phyloP scores from a whole-genome alignment of 257 asterid genomes.

The Catharanthus roseus region DNA sequence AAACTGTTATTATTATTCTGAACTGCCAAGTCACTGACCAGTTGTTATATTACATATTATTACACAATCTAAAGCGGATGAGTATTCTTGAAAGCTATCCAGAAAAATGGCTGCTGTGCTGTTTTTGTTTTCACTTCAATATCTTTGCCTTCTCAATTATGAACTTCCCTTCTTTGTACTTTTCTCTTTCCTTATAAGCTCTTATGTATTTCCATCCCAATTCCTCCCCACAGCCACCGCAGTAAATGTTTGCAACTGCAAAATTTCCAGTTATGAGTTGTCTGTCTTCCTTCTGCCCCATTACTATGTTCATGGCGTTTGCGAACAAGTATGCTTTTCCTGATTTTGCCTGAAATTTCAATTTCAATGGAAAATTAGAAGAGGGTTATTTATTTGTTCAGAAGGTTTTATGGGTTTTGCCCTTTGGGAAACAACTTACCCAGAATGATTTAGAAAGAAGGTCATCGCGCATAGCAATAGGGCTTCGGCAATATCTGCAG shows the following conservation, averaged over 20 bases:
- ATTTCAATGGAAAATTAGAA: not conserved
- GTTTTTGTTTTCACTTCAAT: slow-evolving; percentile 12
- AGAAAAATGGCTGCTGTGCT: not conserved
- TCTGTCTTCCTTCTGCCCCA: slow-evolving; percentile 30
- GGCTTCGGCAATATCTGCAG: slow-evolving; percentile 52
- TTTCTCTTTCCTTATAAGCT: slow-evolving; percentile 25
- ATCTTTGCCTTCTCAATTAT: slow-evolving; percentile 31
- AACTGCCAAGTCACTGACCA: not conserved
- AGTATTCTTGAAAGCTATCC: not conserved
- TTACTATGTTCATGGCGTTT: slow-evolving; percentile 29
- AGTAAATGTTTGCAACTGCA: slow-evolving; percentile 19
- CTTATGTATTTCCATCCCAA: slow-evolving; percentile 36
- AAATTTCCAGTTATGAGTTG: slow-evolving; percentile 20
- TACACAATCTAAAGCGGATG: not conserved
- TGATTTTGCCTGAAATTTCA: slow-evolving; percentile 21
- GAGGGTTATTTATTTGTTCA: not conserved
- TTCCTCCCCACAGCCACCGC: slow-evolving; percentile 21
- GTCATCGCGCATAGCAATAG: slow-evolving; percentile 40
- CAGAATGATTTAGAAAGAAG: slow-evolving; percentile 36
- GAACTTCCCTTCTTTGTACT: slow-evolving; percentile 30
- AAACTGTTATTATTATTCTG: not conserved
- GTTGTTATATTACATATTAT: not conserved
- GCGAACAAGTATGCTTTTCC: slow-evolving; percentile 29
- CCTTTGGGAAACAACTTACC: slow-evolving; percentile 20
- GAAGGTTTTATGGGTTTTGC: not conserved